Conservation (phyloP, 768 basidiomycete genomes). For the Leccinum rimulosum region DNA sequence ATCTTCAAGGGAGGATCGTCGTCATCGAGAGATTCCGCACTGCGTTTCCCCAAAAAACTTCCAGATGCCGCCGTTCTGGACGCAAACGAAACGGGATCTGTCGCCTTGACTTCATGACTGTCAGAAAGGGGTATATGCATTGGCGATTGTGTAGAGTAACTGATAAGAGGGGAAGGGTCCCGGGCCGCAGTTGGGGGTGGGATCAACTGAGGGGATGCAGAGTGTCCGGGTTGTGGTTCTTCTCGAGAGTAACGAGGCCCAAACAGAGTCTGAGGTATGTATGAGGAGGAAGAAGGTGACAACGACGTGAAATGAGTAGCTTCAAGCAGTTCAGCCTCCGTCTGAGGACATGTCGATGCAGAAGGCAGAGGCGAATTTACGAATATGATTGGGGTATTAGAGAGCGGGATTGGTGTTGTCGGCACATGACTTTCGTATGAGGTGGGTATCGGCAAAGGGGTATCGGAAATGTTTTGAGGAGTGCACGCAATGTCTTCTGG, state of each 20-base stretch:
- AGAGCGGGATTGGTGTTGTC: not conserved
- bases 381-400: not conserved
- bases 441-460: not conserved
- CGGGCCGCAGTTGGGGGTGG: conserved; percentile 13
- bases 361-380: not conserved
- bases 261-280: not conserved
- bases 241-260: not conserved
- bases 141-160: not conserved
- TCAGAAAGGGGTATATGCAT: not conserved
- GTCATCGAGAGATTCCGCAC: not conserved
- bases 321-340: not conserved
- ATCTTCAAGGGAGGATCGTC: conserved; percentile 1
- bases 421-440: not conserved
- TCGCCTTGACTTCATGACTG: not conserved
- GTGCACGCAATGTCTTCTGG: conserved; percentile 24
- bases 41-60: conserved; percentile 15
- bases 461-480: not conserved
- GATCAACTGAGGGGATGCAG: conserved; percentile 14
- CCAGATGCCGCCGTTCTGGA: not conserved
- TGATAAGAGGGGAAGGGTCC: not conserved
- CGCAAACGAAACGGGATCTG: not conserved
- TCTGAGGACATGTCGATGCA: not conserved
- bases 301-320: not conserved
- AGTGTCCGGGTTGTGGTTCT: not conserved
- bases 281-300: not conserved